Conservation (phyloP, 306 rosid species). For the Hippophae tibetana region DNA sequence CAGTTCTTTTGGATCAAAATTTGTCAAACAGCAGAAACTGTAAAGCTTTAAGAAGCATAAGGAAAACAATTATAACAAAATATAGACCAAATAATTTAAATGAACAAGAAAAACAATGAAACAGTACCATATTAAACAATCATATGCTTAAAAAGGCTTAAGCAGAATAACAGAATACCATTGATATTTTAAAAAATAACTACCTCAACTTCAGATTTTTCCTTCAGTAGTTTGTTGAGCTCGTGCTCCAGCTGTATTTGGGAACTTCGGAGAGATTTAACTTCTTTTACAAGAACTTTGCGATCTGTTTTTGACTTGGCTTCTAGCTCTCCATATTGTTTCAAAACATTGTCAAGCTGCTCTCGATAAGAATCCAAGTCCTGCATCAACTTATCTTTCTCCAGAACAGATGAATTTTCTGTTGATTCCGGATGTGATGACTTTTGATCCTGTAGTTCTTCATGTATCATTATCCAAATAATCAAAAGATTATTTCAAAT, state of each 20-base stretch:
- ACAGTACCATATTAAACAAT: no score
- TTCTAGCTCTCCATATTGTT: conserved; percentile 74
- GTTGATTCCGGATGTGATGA: conserved; percentile 23
- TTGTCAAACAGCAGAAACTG: no score
- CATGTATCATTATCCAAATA: conserved; percentile 12
- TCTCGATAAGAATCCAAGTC: conserved; percentile 53
- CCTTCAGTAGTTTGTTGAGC: conserved; percentile 43
- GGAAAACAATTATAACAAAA: no score
- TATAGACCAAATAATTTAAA: no score
- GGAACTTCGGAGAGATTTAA: conserved; percentile 79
- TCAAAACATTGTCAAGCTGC: conserved; percentile 53
- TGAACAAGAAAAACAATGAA: no score
- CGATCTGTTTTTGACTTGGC: conserved; percentile 85
- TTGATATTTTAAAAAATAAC: not conserved
- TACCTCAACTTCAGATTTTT: conserved; percentile 43
- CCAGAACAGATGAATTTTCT: conserved; percentile 29
- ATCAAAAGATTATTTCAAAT: conserved; percentile 6
- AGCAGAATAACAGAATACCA: not conserved
- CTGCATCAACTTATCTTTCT: conserved; percentile 40
- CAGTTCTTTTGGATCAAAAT: no score
- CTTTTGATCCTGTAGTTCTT: conserved; percentile 40
- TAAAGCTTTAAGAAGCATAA: no score
- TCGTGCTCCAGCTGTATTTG: conserved; percentile 56
- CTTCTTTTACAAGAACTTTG: conserved; percentile 86
- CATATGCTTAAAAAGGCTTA: no score